A percentile compares a stretch with the other conserved stretches of the same genome.
phyloP scores from a whole-genome alignment of 148 eudicot genomes.

The Amaranthus hypochondriacus region DNA sequence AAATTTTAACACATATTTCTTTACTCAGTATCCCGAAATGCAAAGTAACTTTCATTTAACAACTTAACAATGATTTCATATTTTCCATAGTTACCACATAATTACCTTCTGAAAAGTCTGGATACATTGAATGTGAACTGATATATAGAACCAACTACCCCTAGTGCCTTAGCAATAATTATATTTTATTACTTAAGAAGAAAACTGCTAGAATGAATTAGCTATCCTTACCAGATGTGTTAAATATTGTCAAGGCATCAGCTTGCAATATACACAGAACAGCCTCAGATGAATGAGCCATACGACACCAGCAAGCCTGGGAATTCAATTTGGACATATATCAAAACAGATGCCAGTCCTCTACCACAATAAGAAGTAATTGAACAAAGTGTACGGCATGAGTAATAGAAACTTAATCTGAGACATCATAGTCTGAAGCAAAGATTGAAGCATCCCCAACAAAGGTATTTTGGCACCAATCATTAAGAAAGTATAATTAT shows the following conservation, averaged over 20 bases:
- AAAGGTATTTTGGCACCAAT: neutral
- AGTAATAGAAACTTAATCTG: neutral
- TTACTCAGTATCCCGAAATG: neutral
- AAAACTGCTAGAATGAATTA: neutral
- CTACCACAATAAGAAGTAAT: slow-evolving; percentile 6
- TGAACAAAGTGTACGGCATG: neutral
- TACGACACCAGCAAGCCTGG: slow-evolving; percentile 93
- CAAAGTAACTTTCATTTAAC: neutral
- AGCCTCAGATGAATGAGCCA: slow-evolving; percentile 61
- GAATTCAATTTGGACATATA: slow-evolving; percentile 19
- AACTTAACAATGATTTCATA: neutral
- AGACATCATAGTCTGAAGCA: neutral
- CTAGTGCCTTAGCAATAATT: slow-evolving; percentile 7
- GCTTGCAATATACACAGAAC: slow-evolving; percentile 74
- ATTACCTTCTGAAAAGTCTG: neutral
- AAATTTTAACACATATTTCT: neutral
- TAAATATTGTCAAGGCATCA: slow-evolving; percentile 67
- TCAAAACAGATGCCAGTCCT: neutral
- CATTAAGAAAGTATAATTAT: neutral
- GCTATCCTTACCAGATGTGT: slow-evolving; percentile 51
- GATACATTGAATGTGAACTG: neutral
- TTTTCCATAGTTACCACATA: neutral
- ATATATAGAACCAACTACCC: slow-evolving; percentile 7
- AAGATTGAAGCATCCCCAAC: neutral
- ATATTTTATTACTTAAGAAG: no score